Conservation (phyloP, 2,329 filamentous ascomycete genomes). For the Hortaea sp. region DNA sequence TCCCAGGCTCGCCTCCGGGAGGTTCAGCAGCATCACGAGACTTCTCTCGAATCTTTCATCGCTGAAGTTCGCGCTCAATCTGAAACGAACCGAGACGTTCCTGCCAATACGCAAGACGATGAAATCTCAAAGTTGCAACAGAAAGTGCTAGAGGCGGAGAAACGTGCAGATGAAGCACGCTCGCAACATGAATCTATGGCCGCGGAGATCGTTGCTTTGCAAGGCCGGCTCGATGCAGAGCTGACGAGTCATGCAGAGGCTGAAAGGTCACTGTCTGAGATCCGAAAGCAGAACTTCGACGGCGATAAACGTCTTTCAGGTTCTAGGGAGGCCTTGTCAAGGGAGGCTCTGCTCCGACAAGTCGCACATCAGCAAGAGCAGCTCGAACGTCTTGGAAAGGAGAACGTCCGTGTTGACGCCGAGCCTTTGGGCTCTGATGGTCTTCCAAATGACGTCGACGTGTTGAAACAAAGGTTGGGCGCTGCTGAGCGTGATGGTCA, state of each 20-base stretch:
- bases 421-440: background rate
- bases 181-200: slow-evolving; percentile 7
- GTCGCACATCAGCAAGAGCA: slow-evolving; percentile 8
- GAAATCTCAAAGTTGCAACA: slow-evolving; percentile 4
- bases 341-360: slow-evolving; percentile 4
- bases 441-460: slow-evolving; percentile 7
- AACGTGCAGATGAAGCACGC: slow-evolving; percentile 2
- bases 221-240: slow-evolving; percentile 16
- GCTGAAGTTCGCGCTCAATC: background rate
- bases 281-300: slow-evolving; percentile 10
- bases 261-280: slow-evolving; percentile 2
- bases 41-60: slow-evolving; percentile 8
- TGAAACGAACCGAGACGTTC: background rate
- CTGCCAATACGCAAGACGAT: background rate
- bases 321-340: slow-evolving; percentile 4
- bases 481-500: slow-evolving; percentile 15
- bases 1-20: slow-evolving; percentile 10
- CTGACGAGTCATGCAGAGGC: slow-evolving; percentile 17
- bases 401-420: background rate
- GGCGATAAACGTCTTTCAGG: slow-evolving; percentile 12
- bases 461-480: slow-evolving; percentile 12
- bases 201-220: slow-evolving; percentile 13
- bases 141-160: slow-evolving; percentile 4
- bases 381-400: slow-evolving; percentile 6
- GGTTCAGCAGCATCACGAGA: slow-evolving; percentile 12